Percentiles rank a stretch among this genome's conserved stretches.
Conservation (phyloP, 257 asterid genomes). For the Ligustrum vulgare region DNA sequence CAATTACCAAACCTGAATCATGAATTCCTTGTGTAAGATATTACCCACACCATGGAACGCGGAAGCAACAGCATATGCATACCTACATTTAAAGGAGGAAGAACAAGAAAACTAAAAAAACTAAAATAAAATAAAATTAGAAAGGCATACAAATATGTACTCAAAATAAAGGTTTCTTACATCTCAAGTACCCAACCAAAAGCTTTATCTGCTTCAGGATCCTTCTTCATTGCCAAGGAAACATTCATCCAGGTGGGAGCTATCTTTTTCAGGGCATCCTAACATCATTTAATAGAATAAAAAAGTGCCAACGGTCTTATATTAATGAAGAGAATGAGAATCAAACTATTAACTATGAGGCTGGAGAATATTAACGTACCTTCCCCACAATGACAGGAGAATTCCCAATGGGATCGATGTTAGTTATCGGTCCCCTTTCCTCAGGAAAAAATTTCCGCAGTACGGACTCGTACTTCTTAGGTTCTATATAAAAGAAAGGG, state of each 20-base stretch:
- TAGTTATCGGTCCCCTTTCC: constrained; percentile 73
- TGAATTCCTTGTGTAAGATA: constrained; percentile 82
- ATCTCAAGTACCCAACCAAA: constrained; percentile 99
- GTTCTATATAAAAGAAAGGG: constrained; percentile 93
- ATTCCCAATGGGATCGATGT: constrained; percentile 92
- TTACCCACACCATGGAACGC: constrained; percentile 82
- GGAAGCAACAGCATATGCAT: constrained; percentile 88
- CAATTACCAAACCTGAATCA: constrained; percentile 75
- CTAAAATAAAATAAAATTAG: too few species aligned
- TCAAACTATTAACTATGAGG: background rate
- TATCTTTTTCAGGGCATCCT: constrained; percentile 73
- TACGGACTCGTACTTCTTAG: constrained; percentile 66
- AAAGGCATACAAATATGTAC: constrained; percentile 5
- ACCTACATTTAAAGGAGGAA: constrained; percentile 52
- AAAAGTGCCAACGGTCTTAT: constrained; percentile 12
- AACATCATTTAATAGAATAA: constrained; percentile 21
- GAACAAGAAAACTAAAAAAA: constrained; percentile 3
- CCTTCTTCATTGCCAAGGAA: constrained; percentile 93
- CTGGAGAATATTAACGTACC: constrained; percentile 38
- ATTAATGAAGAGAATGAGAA: constrained; percentile 11
- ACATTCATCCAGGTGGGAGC: constrained; percentile 99
- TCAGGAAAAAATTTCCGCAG: constrained; percentile 77
- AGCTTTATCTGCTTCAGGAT: constrained; percentile 85
- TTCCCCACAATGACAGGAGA: constrained; percentile 91
- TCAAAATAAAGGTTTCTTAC: constrained; percentile 38